phyloP scores from a whole-genome alignment of 2,329 filamentous ascomycete genomes.

The Exophiala mesophila region DNA sequence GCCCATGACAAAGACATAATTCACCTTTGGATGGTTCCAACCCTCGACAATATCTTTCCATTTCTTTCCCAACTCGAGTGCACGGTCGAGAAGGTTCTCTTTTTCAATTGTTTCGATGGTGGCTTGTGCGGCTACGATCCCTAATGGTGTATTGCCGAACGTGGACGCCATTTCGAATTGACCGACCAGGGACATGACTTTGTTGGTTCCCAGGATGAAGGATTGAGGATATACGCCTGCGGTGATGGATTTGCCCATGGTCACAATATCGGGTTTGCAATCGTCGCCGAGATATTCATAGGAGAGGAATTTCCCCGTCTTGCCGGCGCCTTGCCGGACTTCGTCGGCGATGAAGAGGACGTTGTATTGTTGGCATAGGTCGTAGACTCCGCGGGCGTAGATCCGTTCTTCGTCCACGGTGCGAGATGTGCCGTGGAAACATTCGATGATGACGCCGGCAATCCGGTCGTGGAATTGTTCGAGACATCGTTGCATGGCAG shows the following conservation, averaged over 20 bases:
- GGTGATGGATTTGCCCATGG: conserved; percentile 48
- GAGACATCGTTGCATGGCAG: conserved; percentile 51
- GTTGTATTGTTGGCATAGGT: conserved; percentile 6
- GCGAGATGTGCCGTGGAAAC: background rate
- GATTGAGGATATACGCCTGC: conserved; percentile 7
- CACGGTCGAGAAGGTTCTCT: conserved; percentile 2
- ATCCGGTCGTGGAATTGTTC: background rate
- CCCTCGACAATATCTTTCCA: background rate
- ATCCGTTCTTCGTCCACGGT: background rate
- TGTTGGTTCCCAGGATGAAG: conserved; percentile 4
- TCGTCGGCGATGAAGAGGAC: conserved; percentile 75
- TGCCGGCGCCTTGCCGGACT: conserved; percentile 86
- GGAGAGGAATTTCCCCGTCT: conserved; percentile 90
- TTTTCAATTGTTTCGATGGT: conserved; percentile 1
- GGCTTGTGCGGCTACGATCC: conserved; percentile 1
- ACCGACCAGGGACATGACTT: conserved; percentile 4
- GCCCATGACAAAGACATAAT: background rate
- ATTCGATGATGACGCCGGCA: conserved; percentile 5
- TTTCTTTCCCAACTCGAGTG: background rate
- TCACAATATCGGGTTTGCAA: conserved; percentile 81
- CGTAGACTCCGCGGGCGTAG: conserved; percentile 3
- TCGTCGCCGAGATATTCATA: conserved; percentile 76
- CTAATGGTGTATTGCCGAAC: conserved; percentile 1
- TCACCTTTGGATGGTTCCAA: conserved; percentile 1
- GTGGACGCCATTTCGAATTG: background rate